Evolutionary conservation across 257 asterid genomes (phyloP).

Genomic region (Rhazya stricta): DNA sequence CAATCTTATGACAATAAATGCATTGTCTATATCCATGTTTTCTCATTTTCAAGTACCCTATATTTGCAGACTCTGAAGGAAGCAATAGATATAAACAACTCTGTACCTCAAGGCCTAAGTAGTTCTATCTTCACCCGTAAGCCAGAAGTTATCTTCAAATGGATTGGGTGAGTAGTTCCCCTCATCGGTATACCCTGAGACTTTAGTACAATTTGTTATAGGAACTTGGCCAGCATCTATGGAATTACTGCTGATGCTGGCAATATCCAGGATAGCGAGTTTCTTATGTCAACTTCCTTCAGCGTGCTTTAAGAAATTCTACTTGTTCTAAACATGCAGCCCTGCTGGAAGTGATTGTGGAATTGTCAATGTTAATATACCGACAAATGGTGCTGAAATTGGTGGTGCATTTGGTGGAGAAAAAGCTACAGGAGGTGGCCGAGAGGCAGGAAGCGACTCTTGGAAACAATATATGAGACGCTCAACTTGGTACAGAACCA

Average conservation of each 20-base stretch:
- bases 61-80: slow-evolving; percentile 74
- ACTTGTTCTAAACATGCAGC: slow-evolving; percentile 42
- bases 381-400: slow-evolving; percentile 97
- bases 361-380: slow-evolving; percentile 90
- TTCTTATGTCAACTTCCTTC: neutral
- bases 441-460: slow-evolving; percentile 99
- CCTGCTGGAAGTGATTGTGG: slow-evolving; percentile 98
- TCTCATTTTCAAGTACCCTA: slow-evolving; percentile 8
- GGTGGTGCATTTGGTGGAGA: slow-evolving; percentile 99
- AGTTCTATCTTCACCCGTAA: slow-evolving; percentile 91
- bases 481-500: slow-evolving; percentile 76
- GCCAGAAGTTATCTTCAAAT: slow-evolving; percentile 81
- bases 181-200: neutral
- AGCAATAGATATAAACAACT: slow-evolving; percentile 85
- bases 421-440: slow-evolving; percentile 97
- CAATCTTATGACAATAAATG: neutral
- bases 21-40: slow-evolving; percentile 8
- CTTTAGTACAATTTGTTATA: neutral
- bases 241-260: neutral
- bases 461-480: slow-evolving; percentile 99
- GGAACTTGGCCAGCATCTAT: neutral
- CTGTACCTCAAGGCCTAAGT: slow-evolving; percentile 98
- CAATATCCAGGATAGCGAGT: neutral
- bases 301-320: neutral
- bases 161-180: slow-evolving; percentile 75